Conservation (phyloP, 2,329 filamentous ascomycete species). For the Fusarium subtropicale region DNA sequence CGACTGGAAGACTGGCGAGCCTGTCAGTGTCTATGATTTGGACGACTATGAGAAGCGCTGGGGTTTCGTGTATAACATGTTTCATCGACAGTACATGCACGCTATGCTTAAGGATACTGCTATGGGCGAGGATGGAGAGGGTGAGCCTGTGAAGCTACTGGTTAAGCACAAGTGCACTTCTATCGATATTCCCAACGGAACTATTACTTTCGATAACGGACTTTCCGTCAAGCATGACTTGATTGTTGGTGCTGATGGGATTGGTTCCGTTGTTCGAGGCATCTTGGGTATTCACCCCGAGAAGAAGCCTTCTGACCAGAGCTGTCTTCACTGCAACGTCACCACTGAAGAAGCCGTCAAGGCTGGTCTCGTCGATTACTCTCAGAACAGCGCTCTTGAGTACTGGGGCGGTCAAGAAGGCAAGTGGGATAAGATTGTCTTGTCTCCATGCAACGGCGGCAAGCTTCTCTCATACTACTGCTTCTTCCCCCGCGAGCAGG, state of each 20-base stretch:
- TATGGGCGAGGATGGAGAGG: constrained; percentile 65
- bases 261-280: constrained; percentile 72
- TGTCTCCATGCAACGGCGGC: constrained; percentile 75
- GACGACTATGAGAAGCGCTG: constrained; percentile 73
- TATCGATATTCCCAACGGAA: constrained; percentile 64
- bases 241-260: constrained; percentile 73
- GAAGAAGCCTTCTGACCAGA: constrained; percentile 68
- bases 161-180: constrained; percentile 67
- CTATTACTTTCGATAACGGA: constrained; percentile 66
- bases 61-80: constrained; percentile 76
- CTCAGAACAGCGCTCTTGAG: constrained; percentile 69
- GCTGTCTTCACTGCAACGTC: constrained; percentile 75
- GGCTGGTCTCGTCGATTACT: constrained; percentile 72
- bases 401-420: constrained; percentile 76
- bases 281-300: constrained; percentile 71
- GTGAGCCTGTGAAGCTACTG: constrained; percentile 63
- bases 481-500: constrained; percentile 67
- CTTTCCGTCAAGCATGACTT: constrained; percentile 64
- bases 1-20: constrained; percentile 76
- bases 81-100: constrained; percentile 77
- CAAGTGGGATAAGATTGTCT: constrained; percentile 76
- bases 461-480: constrained; percentile 76
- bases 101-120: constrained; percentile 72
- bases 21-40: constrained; percentile 71
- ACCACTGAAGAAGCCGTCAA: constrained; percentile 68